Evolutionary conservation across 2,329 filamentous ascomycete species (phyloP), one percentile per base, ranked within the genome.

Genomic region (Cercospora janseana): DNA sequence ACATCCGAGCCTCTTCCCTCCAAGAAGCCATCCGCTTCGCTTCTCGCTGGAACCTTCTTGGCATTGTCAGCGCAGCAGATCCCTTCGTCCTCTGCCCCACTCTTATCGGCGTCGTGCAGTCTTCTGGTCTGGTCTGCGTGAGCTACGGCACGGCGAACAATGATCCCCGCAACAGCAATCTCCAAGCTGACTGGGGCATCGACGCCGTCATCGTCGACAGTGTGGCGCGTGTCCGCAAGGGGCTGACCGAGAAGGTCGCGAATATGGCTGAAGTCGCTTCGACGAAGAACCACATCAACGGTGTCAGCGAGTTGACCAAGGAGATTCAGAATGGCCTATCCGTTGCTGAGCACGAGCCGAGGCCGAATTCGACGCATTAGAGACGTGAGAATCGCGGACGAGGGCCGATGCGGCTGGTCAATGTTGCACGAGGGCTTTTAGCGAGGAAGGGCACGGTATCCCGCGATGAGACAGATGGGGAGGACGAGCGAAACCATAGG

Each of bases 131-230:
- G 54, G 89, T 98, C 2, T 98, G 93, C 66, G 90, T 97, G 48
- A 94, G 87, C 58, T 98, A 98, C 64, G 93, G 93, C n/a, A 75
- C 78, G 9, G 70, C 89, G 64, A 98, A 98, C 67, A 98, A 98
- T 56, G 85, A 96, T 44, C 81, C 88, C 0, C 76, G 80, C 15
- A 86, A 94, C 70, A 91, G 95, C 27, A 85, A 92, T 84, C 75
- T 86, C 56, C 93, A 98, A 83, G 88, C 94, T 7, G 87, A 88
- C 47, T 88, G 96, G 70, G 92, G 93, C 40, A 96, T 98, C 55
- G 93, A 98, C 66, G 93, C 93, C 1, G 92, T 98, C 46, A 98
- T 98, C 65, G 93, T 97, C 10, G 93, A 98, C 67, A 93, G 83
- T 55, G 92, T 98, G 3, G 79, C 97, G 23, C 88, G 88, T 31